Evolutionary conservation across 306 rosid genomes (phyloP), one percentile per base, ranked within the genome.

Genomic region (Astragalus glycyphyllos): DNA sequence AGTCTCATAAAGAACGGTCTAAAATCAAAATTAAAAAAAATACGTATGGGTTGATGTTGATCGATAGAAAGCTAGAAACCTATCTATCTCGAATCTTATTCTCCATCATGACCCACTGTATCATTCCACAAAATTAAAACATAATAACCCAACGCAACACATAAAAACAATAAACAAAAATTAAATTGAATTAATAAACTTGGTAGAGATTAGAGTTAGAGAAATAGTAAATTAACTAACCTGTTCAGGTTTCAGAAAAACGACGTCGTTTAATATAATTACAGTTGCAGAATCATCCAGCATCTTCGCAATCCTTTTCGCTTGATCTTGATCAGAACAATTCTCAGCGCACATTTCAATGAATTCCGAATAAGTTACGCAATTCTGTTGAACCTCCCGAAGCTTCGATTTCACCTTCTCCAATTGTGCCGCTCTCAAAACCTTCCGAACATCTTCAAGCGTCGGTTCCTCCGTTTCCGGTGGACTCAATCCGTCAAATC

Each of bases 171-270:
- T 42, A 4, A 1, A 4, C 10, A 5, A 5, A 32, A 8, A 32
- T 29, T 14, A 16, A 49, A 34, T 1, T 32, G n/a, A 5, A 31
- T 31, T 26, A 20, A 11, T 10, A 40, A 40, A 3, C 1, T 8
- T 38, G 17, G 5, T 38, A 14, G 15, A 60, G 40, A 35, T 26
- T 26, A 26, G 31, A 26, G 31, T 35, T 2, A 15, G 8, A 3
- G 75, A 38, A 35, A 15, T 2, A 6, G 13, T 4, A 41, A 11
- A 67, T 26, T 26, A 26, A 79, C 59, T 81, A 3, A 92, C 98
- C 98, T 86, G 89, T 16, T 92, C 96, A 2, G 96, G 98, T 11
- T 64, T 77, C 67, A 90, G 79, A 58, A 89, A 79, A 8, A 92
- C 98, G 54, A 66, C 26, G 49, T 89, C 87, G 53, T 96, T 96